Conservation (phyloP, 495 filamentous ascomycete genomes). For the Penicillium psychrofluorescens region DNA sequence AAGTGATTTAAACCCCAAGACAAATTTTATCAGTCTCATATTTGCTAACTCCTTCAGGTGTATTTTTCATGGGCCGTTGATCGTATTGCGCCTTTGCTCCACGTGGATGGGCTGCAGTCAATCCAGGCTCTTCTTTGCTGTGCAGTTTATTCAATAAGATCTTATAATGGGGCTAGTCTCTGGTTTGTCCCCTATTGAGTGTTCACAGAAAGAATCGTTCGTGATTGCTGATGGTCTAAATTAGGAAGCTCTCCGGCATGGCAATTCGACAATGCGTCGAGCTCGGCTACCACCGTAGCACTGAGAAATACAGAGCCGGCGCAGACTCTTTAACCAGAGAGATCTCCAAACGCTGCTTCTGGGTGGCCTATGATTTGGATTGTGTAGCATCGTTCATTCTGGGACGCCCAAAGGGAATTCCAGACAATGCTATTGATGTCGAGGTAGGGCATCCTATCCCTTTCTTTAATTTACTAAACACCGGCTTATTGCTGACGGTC, state of each 20-base stretch:
- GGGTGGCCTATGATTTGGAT: constrained; percentile 9
- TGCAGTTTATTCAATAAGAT: constrained; percentile 9
- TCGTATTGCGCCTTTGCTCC: no score
- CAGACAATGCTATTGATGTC: constrained; percentile 5
- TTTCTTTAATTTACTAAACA: background rate
- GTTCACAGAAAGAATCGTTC: background rate
- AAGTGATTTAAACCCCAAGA: no score
- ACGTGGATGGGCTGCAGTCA: constrained; percentile 4
- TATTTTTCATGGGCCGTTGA: no score
- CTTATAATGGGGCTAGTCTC: constrained; percentile 1
- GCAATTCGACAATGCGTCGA: constrained; percentile 13
- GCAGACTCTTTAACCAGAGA: background rate
- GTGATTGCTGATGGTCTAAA: background rate
- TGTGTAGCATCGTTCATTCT: constrained; percentile 3
- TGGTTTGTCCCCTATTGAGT: constrained; percentile 3
- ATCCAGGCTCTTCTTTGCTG: constrained; percentile 14
- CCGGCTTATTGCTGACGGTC: background rate
- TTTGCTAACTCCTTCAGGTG: no score
- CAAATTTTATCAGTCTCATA: no score
- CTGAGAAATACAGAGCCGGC: background rate
- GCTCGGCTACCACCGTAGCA: constrained; percentile 11
- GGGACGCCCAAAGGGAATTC: constrained; percentile 8
- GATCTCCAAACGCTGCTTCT: constrained; percentile 9
- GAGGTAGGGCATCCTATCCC: constrained; percentile 2
- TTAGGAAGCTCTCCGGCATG: constrained; percentile 9